phyloP scores from a whole-genome alignment of 176 grass and related monocot genomes.

The Oryza glumipatula region DNA sequence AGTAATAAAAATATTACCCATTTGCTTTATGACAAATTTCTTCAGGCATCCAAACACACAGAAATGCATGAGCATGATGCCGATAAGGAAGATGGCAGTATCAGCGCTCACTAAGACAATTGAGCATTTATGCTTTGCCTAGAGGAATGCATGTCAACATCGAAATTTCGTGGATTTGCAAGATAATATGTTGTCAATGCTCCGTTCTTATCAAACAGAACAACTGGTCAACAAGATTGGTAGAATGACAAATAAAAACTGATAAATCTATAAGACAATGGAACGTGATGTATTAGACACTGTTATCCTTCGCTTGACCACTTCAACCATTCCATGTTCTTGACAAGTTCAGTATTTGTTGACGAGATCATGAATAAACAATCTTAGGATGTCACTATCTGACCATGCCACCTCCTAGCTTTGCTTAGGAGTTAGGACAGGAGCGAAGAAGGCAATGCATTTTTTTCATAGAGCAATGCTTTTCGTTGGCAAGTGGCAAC shows the following conservation, averaged over 20 bases:
- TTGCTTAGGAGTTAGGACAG: background rate
- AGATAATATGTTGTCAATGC: background rate
- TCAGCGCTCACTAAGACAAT: background rate
- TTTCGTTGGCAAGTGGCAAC: background rate
- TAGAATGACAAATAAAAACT: background rate
- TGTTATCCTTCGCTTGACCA: conserved; percentile 19
- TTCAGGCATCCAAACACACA: conserved; percentile 49
- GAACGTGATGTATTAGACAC: conserved; percentile 7
- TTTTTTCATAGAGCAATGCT: background rate
- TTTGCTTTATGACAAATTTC: conserved; percentile 62
- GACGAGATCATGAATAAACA: conserved; percentile 6
- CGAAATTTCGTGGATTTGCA: conserved; percentile 18
- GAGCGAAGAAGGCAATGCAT: background rate
- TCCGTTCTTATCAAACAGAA: conserved; percentile 5
- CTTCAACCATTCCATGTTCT: background rate
- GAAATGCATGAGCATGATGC: conserved; percentile 61
- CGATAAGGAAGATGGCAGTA: background rate
- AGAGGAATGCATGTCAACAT: conserved; percentile 6
- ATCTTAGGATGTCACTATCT: conserved; percentile 8
- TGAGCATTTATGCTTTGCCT: conserved; percentile 27
- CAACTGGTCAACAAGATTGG: conserved; percentile 32
- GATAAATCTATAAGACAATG: background rate
- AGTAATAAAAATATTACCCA: conserved; percentile 37
- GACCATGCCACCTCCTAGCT: conserved; percentile 5
- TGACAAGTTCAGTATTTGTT: conserved; percentile 15